Evolutionary conservation across 805 yeast genomes (phyloP).

Genomic region (Starmerella floris): DNA sequence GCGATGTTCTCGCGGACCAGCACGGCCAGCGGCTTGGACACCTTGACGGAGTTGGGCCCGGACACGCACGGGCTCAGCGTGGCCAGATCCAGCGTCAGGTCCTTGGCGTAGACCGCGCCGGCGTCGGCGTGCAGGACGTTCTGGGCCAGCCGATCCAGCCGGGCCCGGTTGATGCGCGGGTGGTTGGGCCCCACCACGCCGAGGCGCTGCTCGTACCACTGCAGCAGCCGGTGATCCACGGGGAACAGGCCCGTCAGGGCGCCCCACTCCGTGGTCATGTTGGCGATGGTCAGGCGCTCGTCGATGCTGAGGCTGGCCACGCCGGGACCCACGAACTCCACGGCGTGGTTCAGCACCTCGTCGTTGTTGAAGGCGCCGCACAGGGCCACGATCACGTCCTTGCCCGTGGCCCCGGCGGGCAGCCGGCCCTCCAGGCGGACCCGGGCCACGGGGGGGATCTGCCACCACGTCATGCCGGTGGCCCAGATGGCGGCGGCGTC

Average conservation of each 20-base stretch:
- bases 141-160: constrained; percentile 41
- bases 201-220: constrained; percentile 64
- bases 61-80: constrained; percentile 79
- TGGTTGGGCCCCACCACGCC: constrained; percentile 52
- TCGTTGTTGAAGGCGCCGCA: constrained; percentile 90
- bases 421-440: constrained; percentile 74
- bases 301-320: constrained; percentile 23
- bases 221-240: constrained; percentile 64
- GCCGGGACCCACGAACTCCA: constrained; percentile 26
- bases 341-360: constrained; percentile 63
- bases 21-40: constrained; percentile 64
- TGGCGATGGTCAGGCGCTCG: constrained; percentile 64
- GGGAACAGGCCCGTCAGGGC: constrained; percentile 95
- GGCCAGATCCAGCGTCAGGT: constrained; percentile 62
- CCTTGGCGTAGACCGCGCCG: constrained; percentile 81
- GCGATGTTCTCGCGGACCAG: constrained; percentile 59
- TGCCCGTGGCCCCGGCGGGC: constrained; percentile 83
- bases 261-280: constrained; percentile 94
- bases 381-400: constrained; percentile 89
- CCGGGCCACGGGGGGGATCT: constrained; percentile 95
- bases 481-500: constrained; percentile 99
- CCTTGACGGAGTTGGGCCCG: constrained; percentile 95
- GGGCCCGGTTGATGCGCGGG: constrained; percentile 59
- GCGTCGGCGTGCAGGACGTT: constrained; percentile 44
- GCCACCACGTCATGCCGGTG: constrained; percentile 99